Conservation (phyloP, 179 eudicot species). For the Silene vulgaris region DNA sequence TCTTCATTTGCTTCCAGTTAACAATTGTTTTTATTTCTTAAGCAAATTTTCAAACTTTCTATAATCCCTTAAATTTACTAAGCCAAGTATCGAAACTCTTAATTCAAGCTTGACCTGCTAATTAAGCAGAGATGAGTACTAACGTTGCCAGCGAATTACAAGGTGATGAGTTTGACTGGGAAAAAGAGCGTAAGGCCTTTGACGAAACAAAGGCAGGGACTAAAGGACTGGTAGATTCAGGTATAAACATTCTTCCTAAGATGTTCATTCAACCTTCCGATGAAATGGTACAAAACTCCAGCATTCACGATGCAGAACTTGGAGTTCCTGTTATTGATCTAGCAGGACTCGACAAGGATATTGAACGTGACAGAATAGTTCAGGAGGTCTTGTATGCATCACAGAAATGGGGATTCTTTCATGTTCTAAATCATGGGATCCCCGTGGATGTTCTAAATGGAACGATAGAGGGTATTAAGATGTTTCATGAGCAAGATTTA, state of each 20-base stretch:
- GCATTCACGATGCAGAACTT: neutral
- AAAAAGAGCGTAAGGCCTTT: slow-evolving; percentile 2
- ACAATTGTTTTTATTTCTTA: too few relatives aligned
- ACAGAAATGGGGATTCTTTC: slow-evolving; percentile 23
- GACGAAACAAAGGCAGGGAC: slow-evolving; percentile 16
- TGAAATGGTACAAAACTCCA: neutral
- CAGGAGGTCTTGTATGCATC: neutral
- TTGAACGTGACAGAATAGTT: neutral
- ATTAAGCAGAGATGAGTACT: neutral
- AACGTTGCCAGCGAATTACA: neutral
- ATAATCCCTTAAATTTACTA: too few relatives aligned
- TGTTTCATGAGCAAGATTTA: slow-evolving; percentile 20
- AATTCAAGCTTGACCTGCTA: neutral
- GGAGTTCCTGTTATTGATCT: slow-evolving; percentile 16
- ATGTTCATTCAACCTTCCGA: slow-evolving; percentile 13
- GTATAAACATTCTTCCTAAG: slow-evolving; percentile 9
- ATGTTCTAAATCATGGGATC: slow-evolving; percentile 17
- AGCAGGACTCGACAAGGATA: neutral
- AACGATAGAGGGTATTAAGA: neutral
- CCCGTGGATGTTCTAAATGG: neutral
- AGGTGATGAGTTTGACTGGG: neutral
- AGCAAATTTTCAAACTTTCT: too few relatives aligned
- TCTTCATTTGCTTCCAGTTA: too few relatives aligned
- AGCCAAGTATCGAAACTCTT: too few relatives aligned
- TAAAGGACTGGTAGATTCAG: slow-evolving; percentile 18